Evolutionary conservation across 1,284 basidiomycete genomes (phyloP).

Genomic region (Apiotrichum domesticum): DNA sequence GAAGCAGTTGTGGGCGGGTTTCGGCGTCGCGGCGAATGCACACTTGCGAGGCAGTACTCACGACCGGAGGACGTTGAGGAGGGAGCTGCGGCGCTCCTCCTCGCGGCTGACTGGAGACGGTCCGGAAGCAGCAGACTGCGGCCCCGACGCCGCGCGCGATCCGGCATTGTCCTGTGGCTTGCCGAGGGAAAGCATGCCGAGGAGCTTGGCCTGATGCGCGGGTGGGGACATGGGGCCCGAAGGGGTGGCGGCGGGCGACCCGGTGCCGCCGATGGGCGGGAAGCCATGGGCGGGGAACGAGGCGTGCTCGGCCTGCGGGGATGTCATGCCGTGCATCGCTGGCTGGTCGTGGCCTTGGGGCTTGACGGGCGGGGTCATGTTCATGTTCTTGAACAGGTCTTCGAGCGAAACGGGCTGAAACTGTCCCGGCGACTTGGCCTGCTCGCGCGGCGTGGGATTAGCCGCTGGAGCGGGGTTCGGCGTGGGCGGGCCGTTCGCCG

Average conservation of each 20-base stretch:
- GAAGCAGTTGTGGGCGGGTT: not conserved
- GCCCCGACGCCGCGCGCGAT: not conserved
- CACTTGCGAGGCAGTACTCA: not conserved
- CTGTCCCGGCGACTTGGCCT: constrained; percentile 1
- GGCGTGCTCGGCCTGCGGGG: not conserved
- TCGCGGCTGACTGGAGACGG: not conserved
- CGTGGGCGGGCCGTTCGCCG: constrained; percentile 8
- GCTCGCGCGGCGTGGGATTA: constrained; percentile 2
- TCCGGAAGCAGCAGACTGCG: not conserved
- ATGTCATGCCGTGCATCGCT: too few relatives aligned
- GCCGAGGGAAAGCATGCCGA: constrained; percentile 13
- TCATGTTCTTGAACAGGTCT: constrained; percentile 37
- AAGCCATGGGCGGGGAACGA: too few relatives aligned
- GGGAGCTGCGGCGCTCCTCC: constrained; percentile 6
- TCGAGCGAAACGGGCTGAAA: constrained; percentile 29
- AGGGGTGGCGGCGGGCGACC: not conserved
- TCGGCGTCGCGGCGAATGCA: too few relatives aligned
- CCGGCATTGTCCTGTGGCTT: not conserved
- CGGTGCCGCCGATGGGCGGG: too few relatives aligned
- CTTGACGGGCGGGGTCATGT: not conserved
- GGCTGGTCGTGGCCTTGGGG: not conserved
- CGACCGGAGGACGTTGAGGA: constrained; percentile 14
- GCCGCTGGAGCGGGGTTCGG: not conserved
- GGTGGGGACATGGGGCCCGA: too few relatives aligned
- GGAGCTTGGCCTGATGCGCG: constrained; percentile 17